Base-by-base conservation (phyloP, 164 flowering plant species). In the Santalum album region DNA sequence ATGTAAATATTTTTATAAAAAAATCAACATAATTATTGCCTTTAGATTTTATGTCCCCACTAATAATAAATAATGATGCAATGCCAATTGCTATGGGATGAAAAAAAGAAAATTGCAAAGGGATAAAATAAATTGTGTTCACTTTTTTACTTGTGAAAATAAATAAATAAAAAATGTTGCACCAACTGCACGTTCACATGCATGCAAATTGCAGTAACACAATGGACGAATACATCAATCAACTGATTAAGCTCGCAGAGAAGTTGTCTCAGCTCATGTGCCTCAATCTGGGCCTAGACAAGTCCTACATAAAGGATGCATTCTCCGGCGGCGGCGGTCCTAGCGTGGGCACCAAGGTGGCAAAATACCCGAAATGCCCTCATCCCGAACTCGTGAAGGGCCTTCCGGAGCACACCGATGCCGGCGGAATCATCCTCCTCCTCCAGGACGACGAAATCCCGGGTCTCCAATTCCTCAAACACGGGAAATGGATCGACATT, bases 361-460 rank as follows among this genome's bases (percentile, higher is more conserved):
- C 85, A 21, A 83, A 75, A 51, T 82, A 86, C 66, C 95, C 95
- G 1, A 36, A 71, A 25, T 83, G 90, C 55, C 80, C 84, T 40
- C 54, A 55, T 3, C 95, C 86, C 23, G 89, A 86, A 34, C 74
- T 75, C 23, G 82, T 88, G 7, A 75, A 72, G 54, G 96, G 96
- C 23, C 87, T 88, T 10, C 68, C 85, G 16, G 87, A 80, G 54
- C 96, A 88, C 73, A 83, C 91, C 2, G 95, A 82, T 65, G 89
- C 87, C 7, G 91, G 96, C n/a, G 94, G 94, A 22, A 73, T 86
- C 64, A 83, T 85, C 23, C 77, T 85, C 62, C 23, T 88, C 59
- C 90, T 88, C 66, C 96, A 88, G 59, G 95, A 88, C 65, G 96
- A 88, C 32, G 65, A 74, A 64, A 87, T 88, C 53, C 79, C 87